Evolutionary conservation across 768 basidiomycete genomes (phyloP).

Genomic region (Candolleomyces eurysporus): DNA sequence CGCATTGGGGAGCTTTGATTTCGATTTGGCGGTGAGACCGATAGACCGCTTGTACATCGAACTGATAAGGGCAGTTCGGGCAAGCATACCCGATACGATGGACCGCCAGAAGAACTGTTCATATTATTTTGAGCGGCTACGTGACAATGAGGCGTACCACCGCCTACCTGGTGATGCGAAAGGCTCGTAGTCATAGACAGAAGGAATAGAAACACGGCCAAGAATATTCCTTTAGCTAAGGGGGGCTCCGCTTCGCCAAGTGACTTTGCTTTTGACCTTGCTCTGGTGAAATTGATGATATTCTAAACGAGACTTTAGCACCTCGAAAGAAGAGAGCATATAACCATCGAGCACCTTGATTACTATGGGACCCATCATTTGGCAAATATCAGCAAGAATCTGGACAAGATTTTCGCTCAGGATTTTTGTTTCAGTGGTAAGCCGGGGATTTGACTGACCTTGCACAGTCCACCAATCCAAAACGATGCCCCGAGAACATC

Average conservation of each 20-base stretch:
- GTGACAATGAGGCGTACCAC: not conserved
- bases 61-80: constrained; percentile 63
- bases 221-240: constrained; percentile 55
- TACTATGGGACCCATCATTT: constrained; percentile 63
- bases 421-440: not conserved
- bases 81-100: constrained; percentile 63
- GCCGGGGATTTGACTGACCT: constrained; percentile 22
- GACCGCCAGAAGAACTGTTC: constrained; percentile 67
- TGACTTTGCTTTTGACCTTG: constrained; percentile 37
- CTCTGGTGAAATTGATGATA: constrained; percentile 60
- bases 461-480: constrained; percentile 64
- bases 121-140: not conserved
- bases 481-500: constrained; percentile 56
- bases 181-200: constrained; percentile 52
- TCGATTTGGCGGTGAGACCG: constrained; percentile 60
- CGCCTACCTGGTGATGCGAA: constrained; percentile 57
- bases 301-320: constrained; percentile 27
- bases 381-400: constrained; percentile 57
- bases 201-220: constrained; percentile 53
- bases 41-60: constrained; percentile 72
- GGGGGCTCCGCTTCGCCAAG: constrained; percentile 30
- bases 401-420: not conserved
- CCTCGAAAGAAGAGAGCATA: not conserved
- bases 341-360: constrained; percentile 43
- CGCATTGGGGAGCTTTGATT: constrained; percentile 59